phyloP scores from a whole-genome alignment of 202 grass and related monocot genomes.

The Cymbopogon flexuosus region DNA sequence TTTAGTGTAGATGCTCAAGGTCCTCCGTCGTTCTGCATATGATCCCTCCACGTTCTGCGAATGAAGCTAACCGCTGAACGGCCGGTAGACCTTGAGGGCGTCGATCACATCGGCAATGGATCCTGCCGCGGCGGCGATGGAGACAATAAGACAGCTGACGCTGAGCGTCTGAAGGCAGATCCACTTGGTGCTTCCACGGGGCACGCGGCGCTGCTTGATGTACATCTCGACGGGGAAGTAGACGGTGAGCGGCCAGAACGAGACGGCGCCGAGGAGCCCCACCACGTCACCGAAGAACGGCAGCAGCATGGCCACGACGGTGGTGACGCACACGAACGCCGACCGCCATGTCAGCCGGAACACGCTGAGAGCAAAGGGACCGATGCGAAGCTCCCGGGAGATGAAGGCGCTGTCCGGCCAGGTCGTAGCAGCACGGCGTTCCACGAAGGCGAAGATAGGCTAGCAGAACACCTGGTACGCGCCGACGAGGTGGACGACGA shows the following conservation, averaged over 20 bases:
- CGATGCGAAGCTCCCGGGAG: conserved; percentile 30
- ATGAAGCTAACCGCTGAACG: conserved; percentile 36
- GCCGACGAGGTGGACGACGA: conserved; percentile 76
- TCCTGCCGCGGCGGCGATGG: conserved; percentile 49
- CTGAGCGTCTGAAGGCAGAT: conserved; percentile 53
- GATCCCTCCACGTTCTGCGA: too few species aligned
- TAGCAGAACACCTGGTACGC: conserved; percentile 86
- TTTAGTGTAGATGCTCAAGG: not conserved
- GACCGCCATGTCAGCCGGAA: conserved; percentile 72
- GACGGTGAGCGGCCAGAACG: conserved; percentile 80
- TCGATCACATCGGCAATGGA: conserved; percentile 41
- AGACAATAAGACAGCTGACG: conserved; percentile 48
- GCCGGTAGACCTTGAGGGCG: conserved; percentile 38
- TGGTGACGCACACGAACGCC: conserved; percentile 68
- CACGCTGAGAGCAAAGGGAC: conserved; percentile 31
- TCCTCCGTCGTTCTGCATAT: not conserved
- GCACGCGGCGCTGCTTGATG: conserved; percentile 47
- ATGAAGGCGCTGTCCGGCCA: conserved; percentile 49
- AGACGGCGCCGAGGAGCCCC: conserved; percentile 58
- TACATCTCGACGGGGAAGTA: conserved; percentile 83
- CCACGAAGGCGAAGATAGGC: conserved; percentile 82
- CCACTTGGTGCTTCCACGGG: conserved; percentile 26
- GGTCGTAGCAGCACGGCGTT: conserved; percentile 13
- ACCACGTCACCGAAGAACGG: conserved; percentile 57
- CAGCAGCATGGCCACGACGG: conserved; percentile 62